Evolutionary conservation across 352 stramenopile species (phyloP).

Genomic region (Peronospora belbahrii): DNA sequence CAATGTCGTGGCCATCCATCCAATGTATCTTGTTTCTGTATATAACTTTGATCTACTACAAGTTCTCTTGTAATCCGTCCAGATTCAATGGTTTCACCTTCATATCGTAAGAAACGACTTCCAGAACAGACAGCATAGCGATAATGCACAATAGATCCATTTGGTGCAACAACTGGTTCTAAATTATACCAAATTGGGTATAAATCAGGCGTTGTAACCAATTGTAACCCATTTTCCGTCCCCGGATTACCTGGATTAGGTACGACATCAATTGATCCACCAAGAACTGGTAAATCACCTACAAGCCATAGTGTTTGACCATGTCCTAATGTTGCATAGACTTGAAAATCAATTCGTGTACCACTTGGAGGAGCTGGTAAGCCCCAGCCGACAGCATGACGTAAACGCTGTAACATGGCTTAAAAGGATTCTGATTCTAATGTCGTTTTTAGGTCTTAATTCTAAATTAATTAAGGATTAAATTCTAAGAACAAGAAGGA

Average conservation of each 20-base stretch:
- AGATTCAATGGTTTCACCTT: constrained; percentile 38
- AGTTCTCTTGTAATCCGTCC: constrained; percentile 41
- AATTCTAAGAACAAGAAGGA: too few species aligned
- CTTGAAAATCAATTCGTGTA: constrained; percentile 78
- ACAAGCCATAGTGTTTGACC: constrained; percentile 80
- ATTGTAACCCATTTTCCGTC: constrained; percentile 48
- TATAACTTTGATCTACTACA: constrained; percentile 42
- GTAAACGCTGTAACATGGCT: constrained; percentile 73
- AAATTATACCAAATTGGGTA: constrained; percentile 88
- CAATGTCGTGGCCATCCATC: constrained; percentile 31
- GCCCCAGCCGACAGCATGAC: constrained; percentile 70
- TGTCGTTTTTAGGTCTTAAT: too few species aligned
- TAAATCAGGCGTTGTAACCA: constrained; percentile 82
- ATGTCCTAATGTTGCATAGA: constrained; percentile 64
- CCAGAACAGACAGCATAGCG: constrained; percentile 81
- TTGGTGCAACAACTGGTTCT: constrained; percentile 61
- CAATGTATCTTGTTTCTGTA: constrained; percentile 73
- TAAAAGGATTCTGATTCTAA: too few species aligned
- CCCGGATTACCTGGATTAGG: constrained; percentile 34
- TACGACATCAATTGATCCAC: constrained; percentile 47
- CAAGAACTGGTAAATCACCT: constrained; percentile 58
- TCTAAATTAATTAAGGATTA: too few species aligned
- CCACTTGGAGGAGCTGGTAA: constrained; percentile 44
- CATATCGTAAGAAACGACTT: constrained; percentile 71
- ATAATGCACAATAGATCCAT: constrained; percentile 63